Evolutionary conservation across 1,139 yeast species (phyloP).

Genomic region (Yamadazyma taylorii): DNA sequence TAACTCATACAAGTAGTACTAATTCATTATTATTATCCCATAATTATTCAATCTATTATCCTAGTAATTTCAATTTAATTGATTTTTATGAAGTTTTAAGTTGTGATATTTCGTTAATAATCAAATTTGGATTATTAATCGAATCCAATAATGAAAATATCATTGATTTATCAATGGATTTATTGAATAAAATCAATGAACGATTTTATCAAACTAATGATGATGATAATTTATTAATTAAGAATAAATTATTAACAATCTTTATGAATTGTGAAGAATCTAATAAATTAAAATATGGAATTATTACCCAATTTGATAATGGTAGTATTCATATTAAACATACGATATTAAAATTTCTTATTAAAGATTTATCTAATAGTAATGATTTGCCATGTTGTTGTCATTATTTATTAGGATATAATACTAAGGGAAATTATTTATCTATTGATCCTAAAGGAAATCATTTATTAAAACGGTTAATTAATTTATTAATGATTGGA

Average conservation of each 20-base stretch:
- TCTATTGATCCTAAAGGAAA: conserved; percentile 16
- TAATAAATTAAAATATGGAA: conserved; percentile 65
- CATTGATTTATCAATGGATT: conserved; percentile 52
- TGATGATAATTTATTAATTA: conserved; percentile 42
- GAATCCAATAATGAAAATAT: conserved; percentile 53
- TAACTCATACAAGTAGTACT: conserved; percentile 24
- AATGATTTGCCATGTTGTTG: conserved; percentile 53
- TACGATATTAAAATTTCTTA: conserved; percentile 58
- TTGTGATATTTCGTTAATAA: conserved; percentile 65
- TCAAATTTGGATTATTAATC: conserved; percentile 69
- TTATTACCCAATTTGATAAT: conserved; percentile 68
- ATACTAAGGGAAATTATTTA: conserved; percentile 34
- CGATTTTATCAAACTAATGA: conserved; percentile 43
- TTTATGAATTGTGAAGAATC: conserved; percentile 75
- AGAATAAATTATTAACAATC: conserved; percentile 68
- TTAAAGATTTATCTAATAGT: conserved; percentile 44
- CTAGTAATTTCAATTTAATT: conserved; percentile 54
- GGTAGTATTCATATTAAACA: conserved; percentile 50
- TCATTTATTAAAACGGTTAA: conserved; percentile 52
- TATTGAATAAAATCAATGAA: conserved; percentile 52
- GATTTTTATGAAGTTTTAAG: conserved; percentile 72
- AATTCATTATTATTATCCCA: conserved; percentile 1
- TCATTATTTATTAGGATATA: conserved; percentile 77
- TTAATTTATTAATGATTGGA: conserved; percentile 49
- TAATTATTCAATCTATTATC: conserved; percentile 41